These are phyloP conservation scores for Ceratocystis smalleyi DNA, from an alignment of 2,329 filamentous ascomycete genomes.

Conservation along the genomic window DNA sequence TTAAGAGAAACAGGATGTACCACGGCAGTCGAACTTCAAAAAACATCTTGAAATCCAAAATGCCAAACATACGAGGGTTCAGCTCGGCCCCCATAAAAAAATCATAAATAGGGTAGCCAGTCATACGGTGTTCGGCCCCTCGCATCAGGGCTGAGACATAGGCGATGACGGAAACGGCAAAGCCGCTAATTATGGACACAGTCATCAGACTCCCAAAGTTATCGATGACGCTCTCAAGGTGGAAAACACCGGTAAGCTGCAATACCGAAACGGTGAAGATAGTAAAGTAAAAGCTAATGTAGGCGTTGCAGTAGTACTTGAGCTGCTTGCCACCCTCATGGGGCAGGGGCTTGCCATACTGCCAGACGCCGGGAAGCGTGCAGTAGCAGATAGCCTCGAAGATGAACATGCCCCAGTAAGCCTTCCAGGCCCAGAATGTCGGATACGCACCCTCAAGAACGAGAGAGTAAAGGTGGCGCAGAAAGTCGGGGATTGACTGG, in stretches of 20 bases:
- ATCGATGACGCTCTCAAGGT: slow-evolving; percentile 80
- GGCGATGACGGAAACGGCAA: slow-evolving; percentile 63
- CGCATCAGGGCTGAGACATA: slow-evolving; percentile 73
- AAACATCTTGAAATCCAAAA: slow-evolving; percentile 93
- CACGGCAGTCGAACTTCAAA: slow-evolving; percentile 84
- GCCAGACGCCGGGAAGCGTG: slow-evolving; percentile 70
- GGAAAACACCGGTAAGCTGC: slow-evolving; percentile 74
- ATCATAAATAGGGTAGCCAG: slow-evolving; percentile 68
- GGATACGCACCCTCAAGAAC: slow-evolving; percentile 78
- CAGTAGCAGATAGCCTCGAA: slow-evolving; percentile 75
- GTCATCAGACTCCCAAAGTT: slow-evolving; percentile 88
- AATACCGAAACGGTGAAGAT: slow-evolving; percentile 54
- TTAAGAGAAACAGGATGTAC: slow-evolving; percentile 74
- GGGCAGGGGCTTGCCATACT: slow-evolving; percentile 73
- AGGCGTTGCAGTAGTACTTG: slow-evolving; percentile 85
- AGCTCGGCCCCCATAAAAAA: slow-evolving; percentile 90
- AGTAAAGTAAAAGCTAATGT: slow-evolving; percentile 75
- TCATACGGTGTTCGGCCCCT: slow-evolving; percentile 84
- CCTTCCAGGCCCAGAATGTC: slow-evolving; percentile 64
- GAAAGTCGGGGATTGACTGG: slow-evolving; percentile 57
- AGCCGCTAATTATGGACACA: slow-evolving; percentile 84
- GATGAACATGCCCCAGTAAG: slow-evolving; percentile 89
- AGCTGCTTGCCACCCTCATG: slow-evolving; percentile 75
- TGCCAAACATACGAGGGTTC: slow-evolving; percentile 74
- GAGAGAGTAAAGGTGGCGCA: slow-evolving; percentile 51